Conservation (phyloP, 768 basidiomycete genomes). For the Suillus lakei region DNA sequence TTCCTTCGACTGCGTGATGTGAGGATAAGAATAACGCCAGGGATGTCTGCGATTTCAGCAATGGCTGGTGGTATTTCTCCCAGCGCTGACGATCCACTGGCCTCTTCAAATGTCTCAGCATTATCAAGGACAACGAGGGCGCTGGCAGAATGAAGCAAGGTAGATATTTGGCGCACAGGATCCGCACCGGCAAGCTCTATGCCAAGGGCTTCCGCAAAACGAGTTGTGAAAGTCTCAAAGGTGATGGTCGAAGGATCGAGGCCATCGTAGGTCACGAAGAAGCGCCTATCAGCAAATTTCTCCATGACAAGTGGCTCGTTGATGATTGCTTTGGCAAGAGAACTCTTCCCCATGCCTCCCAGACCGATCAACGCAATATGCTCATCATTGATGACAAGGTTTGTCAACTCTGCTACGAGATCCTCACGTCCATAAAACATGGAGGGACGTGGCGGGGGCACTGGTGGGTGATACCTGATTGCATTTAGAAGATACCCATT, state of each 20-base stretch:
- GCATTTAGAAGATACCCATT: background rate
- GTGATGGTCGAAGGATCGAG: background rate
- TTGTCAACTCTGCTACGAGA: background rate
- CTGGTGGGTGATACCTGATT: background rate
- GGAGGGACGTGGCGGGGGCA: background rate
- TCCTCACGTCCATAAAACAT: slow-evolving; percentile 3
- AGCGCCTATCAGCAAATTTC: slow-evolving; percentile 1
- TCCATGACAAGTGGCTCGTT: background rate
- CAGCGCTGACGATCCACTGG: background rate
- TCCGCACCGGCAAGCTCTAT: background rate
- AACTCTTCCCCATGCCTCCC: slow-evolving; percentile 8
- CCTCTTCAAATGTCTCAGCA: background rate
- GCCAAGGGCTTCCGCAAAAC: background rate
- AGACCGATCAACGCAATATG: background rate
- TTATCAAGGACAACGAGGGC: slow-evolving; percentile 7
- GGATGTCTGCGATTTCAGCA: background rate
- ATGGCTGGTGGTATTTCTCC: background rate
- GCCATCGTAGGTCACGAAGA: slow-evolving; percentile 3
- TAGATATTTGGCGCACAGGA: background rate
- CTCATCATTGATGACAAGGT: background rate
- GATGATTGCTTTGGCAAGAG: slow-evolving; percentile 1
- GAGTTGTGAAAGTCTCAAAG: background rate
- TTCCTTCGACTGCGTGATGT: slow-evolving; percentile 1
- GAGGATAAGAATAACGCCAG: slow-evolving; percentile 2
- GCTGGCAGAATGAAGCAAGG: background rate